Evolutionary conservation across 495 filamentous ascomycete species (phyloP), one percentile per base, ranked within the genome.

Genomic region (Pseudoneurospora amorphoporcata): DNA sequence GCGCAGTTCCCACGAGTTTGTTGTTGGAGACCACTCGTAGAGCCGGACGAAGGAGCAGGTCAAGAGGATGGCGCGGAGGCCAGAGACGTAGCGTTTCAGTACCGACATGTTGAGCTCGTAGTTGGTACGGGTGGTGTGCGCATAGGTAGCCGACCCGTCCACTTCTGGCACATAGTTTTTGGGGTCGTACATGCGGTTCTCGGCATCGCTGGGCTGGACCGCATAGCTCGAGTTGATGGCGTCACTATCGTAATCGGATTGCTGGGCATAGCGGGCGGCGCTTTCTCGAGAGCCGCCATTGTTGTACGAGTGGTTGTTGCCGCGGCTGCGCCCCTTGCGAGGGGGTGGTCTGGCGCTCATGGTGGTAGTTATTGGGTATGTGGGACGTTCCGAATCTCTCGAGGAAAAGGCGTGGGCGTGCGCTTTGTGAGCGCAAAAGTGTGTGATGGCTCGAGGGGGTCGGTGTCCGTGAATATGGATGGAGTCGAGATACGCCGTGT

Each of bases 21-120:
- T 81, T 4, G 84, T 80, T 29, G 87, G 85, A 45, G 83, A 85
- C 82, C 95, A 95, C 75, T 84, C 83, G 83, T 97, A 97, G 70
- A 97, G 86, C 9, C 93, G 90, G 61, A 89, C 89, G 78, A 92
- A 94, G 37, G 91, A 89, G 23, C 92, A 92, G 73, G 94, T 90
- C 69, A 88, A 89, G 68, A 92, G 81, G 75, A 97, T 91, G 53
- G 84, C 83, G 58, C 80, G 84, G 73, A 95, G 87, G 72, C 82
- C 78, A 39, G 92, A 91, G 69, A 91, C 86, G 53, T 65, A 92
- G 68, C 92, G 90, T 38, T 86, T 89, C 19, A 97, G 83, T 41
- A 96, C 94, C 70, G 86, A 82, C 77, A 95, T 85, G 83, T 97
- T 97, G 70, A 97, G 88, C 74, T 94, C 90, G 39, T 89, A 88